Evolutionary conservation across 331 rosid genomes (phyloP), one percentile per base, ranked within the genome.

Genomic region (Acacia pycnantha): DNA sequence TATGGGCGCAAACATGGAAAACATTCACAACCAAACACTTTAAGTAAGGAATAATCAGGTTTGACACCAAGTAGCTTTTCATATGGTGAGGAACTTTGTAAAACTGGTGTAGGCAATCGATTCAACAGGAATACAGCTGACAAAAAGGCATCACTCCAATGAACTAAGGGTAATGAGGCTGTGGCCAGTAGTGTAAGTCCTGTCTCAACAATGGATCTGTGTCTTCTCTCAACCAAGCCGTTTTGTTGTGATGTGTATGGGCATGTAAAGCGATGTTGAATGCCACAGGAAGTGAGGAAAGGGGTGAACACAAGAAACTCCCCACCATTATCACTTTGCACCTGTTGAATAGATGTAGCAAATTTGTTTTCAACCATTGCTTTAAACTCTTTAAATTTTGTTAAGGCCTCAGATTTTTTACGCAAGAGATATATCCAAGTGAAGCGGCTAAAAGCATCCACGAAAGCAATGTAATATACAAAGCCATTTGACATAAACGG

Each of bases 111-210:
- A 1, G 43, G 43, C 1, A 40, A 7, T 7, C 43, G 6, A 0
- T 40, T 40, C 6, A 40, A 4, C 0, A 40, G 6, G 2, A 40
- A 40, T 0, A 6, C 43, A 40, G 8, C 43, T 0, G 8, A 40
- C 0, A 40, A 9, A 0, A 40, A 40, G 0, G 43, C 43, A 6
- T 40, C 43, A 5, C 43, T 6, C 58, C 10, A 51, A 3, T 18
- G 18, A 2, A 1, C 18, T 0, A 51, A 5, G 0, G 22, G 22
- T 6, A 51, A 2, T 1, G 22, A 4, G 1, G 22, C 24, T 1
- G 19, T 5, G 0, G 22, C 22, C 0, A 51, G 10, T 0, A 51
- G 1, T 0, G 58, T 16, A 0, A 51, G 22, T 0, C 58, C 58
- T 0, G 5, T 51, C 0, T 51, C 58, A 18, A 51, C 58, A 0